Conservation (phyloP, 495 filamentous ascomycete species). For the Aspergillus heteromorphus region DNA sequence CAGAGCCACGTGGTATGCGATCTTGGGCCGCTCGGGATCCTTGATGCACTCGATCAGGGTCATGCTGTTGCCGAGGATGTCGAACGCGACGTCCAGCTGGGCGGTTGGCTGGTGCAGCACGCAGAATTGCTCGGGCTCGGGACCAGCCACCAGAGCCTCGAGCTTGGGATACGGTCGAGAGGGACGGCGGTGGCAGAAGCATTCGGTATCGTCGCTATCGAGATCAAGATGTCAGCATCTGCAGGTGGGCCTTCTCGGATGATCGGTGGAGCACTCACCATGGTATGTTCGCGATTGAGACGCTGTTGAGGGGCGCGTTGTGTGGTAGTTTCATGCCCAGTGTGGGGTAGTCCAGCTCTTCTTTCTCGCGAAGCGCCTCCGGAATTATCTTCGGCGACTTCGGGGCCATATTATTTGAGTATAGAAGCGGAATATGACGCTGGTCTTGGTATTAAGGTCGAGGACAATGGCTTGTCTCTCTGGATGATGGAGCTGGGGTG, state of each 20-base stretch:
- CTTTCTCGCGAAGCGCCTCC: neutral
- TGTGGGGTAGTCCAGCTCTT: neutral
- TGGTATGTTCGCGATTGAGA: conserved; percentile 1
- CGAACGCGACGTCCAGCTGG: conserved; percentile 25
- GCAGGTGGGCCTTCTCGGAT: neutral
- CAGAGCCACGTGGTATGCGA: conserved; percentile 11
- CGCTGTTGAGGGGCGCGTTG: neutral
- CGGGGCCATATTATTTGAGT: too few species aligned
- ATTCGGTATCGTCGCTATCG: conserved; percentile 14
- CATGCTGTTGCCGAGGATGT: conserved; percentile 18
- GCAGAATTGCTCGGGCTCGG: conserved; percentile 9
- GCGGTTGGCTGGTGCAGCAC: conserved; percentile 13
- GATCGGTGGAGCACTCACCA: conserved; percentile 6
- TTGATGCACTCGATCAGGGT: conserved; percentile 19
- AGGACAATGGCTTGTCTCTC: too few species aligned
- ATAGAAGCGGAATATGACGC: too few species aligned
- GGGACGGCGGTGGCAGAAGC: conserved; percentile 14
- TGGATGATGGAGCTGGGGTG: too few species aligned
- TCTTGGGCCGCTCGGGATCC: conserved; percentile 9
- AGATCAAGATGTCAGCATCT: conserved; percentile 3
- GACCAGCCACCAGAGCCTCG: conserved; percentile 13
- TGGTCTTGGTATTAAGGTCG: too few species aligned
- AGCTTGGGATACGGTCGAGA: conserved; percentile 9
- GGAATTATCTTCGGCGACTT: too few species aligned
- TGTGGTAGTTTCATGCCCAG: too few species aligned